Base-by-base conservation (phyloP, 164 flowering plant species). In the Berberis thunbergii region DNA sequence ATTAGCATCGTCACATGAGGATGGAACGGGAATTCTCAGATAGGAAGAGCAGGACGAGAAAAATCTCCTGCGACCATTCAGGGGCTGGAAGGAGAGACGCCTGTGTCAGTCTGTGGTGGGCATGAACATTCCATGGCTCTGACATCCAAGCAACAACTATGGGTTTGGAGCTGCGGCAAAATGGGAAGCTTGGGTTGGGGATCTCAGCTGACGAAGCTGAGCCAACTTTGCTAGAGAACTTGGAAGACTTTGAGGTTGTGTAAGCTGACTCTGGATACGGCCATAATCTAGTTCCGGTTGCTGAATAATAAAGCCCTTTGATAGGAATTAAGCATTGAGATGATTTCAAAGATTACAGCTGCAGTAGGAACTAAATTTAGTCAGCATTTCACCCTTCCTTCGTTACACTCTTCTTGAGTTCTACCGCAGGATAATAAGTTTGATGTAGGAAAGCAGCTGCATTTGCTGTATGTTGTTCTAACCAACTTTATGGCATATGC, bases 91-190 rank as follows among this genome's bases (percentile, higher is more conserved):
- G 86, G 83, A 49, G 83, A 79, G 67, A 67, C 48, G n/a, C 83
- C 84, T 1, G 57, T 73, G 2, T 74, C 73, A 2, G 84, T 81
- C 11, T 80, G 81, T 26, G 89, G 88, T 6, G 96, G 96, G 10
- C 86, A 88, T 46, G 95, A 61, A 42, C 95, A 87, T 79, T 91
- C 95, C 9, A n/a, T 87, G 45, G 92, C 86, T 69, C 76, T 89
- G 44, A 87, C 84, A 10, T 65, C 78, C 6, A 72, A 74, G 54
- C 79, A 82, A 50, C 79, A 83, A 72, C 67, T 86, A 3, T 87
- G 84, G 85, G 77, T 69, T 43, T 91, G 98, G 96, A 96, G 96
- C 13, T 83, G 85, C 71, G 96, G 96, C 40, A 85, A 74, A 84
- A 81, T 72, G 98, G 96, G 44, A 75, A 94, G 75, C 89, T 88